Percentiles rank a stretch among this genome's conserved stretches.
Evolutionary conservation across 1,284 basidiomycete species (phyloP).

Genomic region (Athelia psychrophila): DNA sequence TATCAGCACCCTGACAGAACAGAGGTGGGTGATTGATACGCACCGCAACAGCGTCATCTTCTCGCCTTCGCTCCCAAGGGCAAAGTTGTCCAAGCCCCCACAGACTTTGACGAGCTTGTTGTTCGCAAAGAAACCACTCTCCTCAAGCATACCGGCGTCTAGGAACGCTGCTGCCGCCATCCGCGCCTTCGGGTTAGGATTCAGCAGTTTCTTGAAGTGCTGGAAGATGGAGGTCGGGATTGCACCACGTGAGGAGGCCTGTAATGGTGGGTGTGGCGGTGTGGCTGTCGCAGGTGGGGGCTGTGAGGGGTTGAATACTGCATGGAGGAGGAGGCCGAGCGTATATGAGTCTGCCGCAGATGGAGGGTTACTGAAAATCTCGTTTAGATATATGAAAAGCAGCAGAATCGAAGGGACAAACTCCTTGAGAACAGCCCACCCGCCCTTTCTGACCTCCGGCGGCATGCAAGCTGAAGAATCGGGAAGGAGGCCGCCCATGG

Average conservation of each 20-base stretch:
- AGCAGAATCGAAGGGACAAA: slow-evolving; percentile 36
- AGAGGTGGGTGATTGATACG: slow-evolving; percentile 13
- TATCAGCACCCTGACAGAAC: too few relatives aligned
- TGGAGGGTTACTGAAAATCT: slow-evolving; percentile 55
- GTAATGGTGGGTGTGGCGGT: slow-evolving; percentile 72
- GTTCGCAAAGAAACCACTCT: slow-evolving; percentile 76
- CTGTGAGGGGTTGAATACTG: slow-evolving; percentile 81
- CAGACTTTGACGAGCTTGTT: slow-evolving; percentile 90
- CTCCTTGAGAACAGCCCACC: slow-evolving; percentile 86
- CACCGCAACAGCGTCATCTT: slow-evolving; percentile 74
- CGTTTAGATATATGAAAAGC: slow-evolving; percentile 7
- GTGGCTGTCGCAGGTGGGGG: slow-evolving; percentile 67
- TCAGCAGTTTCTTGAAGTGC: slow-evolving; percentile 84
- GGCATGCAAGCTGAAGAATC: slow-evolving; percentile 57
- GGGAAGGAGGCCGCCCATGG: slow-evolving; percentile 66
- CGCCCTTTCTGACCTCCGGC: slow-evolving; percentile 90
- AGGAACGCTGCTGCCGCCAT: slow-evolving; percentile 78
- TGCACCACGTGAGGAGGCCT: slow-evolving; percentile 69
- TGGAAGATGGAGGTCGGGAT: slow-evolving; percentile 82
- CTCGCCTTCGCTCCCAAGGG: slow-evolving; percentile 80
- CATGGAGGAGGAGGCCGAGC: slow-evolving; percentile 81
- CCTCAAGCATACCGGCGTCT: slow-evolving; percentile 73
- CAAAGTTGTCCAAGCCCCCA: slow-evolving; percentile 84
- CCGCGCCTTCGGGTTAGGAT: slow-evolving; percentile 82
- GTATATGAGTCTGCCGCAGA: slow-evolving; percentile 83